phyloP scores from a whole-genome alignment of 75 land plant species.

The Larix kaempferi region DNA sequence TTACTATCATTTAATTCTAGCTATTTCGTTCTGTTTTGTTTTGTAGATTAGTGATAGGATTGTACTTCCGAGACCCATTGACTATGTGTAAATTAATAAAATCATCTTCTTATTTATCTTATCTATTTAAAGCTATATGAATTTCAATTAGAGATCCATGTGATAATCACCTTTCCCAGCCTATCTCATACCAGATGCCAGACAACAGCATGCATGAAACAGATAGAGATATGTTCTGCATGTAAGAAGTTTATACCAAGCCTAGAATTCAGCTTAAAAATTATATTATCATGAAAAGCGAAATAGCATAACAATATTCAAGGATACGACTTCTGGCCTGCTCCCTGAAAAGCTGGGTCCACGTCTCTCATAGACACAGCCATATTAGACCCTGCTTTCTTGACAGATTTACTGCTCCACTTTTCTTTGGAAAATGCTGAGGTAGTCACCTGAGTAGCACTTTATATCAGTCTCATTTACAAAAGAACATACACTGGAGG shows the following conservation, averaged over 20 bases:
- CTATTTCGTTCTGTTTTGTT: too few relatives aligned
- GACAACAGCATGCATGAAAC: neutral
- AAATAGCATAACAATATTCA: constrained; percentile 9
- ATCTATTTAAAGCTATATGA: too few relatives aligned
- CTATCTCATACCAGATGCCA: neutral
- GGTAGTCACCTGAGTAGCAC: constrained; percentile 2
- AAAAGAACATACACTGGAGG: neutral
- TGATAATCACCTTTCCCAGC: too few relatives aligned
- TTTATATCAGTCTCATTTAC: neutral
- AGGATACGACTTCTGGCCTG: constrained; percentile 95
- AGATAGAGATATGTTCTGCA: too few relatives aligned
- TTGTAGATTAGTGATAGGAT: too few relatives aligned
- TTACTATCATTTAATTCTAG: too few relatives aligned
- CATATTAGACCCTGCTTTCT: constrained; percentile 19
- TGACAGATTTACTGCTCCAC: neutral
- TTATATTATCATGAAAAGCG: neutral
- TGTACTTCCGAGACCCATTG: too few relatives aligned
- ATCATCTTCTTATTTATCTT: too few relatives aligned
- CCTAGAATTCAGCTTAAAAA: neutral
- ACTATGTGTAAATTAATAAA: too few relatives aligned
- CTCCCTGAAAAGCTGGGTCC: constrained; percentile 79
- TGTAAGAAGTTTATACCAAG: too few relatives aligned
- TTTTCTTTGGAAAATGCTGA: neutral
- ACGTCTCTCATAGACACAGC: constrained; percentile 55
- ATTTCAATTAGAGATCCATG: too few relatives aligned